Conservation (phyloP, 441 rosid genomes). For the Cnidoscolus chayamansa region DNA sequence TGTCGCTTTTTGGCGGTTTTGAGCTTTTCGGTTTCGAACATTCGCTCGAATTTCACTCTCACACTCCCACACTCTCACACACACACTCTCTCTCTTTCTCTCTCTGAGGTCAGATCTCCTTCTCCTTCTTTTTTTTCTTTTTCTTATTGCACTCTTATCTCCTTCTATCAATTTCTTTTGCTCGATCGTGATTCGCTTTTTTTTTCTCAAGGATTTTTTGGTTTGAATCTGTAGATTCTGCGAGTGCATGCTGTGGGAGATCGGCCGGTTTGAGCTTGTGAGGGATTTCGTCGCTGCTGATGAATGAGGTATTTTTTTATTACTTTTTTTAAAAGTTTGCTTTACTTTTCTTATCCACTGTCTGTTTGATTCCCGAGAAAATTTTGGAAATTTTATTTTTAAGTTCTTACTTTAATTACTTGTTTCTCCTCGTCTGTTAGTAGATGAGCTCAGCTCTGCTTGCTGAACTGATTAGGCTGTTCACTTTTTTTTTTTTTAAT, state of each 20-base stretch:
- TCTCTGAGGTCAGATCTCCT: constrained; percentile 29
- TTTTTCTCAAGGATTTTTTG: neutral
- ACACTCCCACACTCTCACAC: neutral
- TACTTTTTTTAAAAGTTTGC: neutral
- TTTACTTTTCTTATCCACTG: neutral
- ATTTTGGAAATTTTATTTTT: neutral
- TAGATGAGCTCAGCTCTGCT: neutral
- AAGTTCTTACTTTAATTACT: neutral
- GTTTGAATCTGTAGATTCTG: neutral
- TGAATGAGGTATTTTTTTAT: constrained; percentile 23
- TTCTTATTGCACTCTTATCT: neutral
- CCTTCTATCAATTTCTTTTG: constrained; percentile 2
- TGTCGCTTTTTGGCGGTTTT: constrained; percentile 35
- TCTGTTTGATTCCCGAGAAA: constrained; percentile 35
- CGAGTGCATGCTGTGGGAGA: constrained; percentile 20
- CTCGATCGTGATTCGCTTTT: constrained; percentile 19
- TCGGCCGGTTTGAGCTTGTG: constrained; percentile 28
- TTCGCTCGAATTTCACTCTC: constrained; percentile 25
- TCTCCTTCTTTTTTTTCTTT: neutral
- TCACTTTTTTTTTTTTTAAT: neutral
- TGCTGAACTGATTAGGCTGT: too few species aligned
- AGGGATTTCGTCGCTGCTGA: constrained; percentile 14
- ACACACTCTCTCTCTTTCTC: neutral
- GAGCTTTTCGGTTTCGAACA: constrained; percentile 29
- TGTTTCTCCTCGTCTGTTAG: neutral